Conservation (phyloP, 176 grass and related monocot species). For the Chloris gayana region DNA sequence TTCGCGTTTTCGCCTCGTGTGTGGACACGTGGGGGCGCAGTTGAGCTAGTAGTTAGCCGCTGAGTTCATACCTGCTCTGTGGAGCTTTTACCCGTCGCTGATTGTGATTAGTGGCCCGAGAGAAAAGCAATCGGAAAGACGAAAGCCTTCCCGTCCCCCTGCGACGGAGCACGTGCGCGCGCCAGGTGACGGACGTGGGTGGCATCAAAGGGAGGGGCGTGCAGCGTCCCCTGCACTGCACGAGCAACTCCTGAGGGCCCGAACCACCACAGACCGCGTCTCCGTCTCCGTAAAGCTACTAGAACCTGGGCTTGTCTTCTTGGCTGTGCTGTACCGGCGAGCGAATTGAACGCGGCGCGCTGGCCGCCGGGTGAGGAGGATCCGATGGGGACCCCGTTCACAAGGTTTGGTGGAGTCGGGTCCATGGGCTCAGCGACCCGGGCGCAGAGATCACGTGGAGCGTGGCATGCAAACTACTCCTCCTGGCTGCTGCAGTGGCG, state of each 20-base stretch:
- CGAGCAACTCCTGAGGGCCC: slow-evolving; percentile 12
- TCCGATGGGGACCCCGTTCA: background rate
- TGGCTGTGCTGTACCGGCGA: background rate
- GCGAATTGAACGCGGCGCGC: background rate
- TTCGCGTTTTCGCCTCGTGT: background rate
- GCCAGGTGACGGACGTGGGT: background rate
- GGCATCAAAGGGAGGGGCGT: background rate
- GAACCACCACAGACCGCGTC: background rate
- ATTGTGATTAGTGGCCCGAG: background rate
- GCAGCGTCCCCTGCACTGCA: slow-evolving; percentile 10
- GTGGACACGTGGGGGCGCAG: background rate
- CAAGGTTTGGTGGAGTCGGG: background rate
- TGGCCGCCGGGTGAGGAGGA: background rate
- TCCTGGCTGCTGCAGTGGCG: background rate
- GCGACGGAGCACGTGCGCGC: slow-evolving; percentile 3
- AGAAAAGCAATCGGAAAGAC: slow-evolving; percentile 17
- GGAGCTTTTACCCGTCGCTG: background rate
- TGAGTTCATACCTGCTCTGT: background rate
- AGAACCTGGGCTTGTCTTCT: background rate
- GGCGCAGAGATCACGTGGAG: slow-evolving; percentile 1
- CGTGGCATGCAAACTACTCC: slow-evolving; percentile 9
- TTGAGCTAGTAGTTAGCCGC: background rate
- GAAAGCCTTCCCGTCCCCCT: background rate
- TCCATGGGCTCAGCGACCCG: background rate
- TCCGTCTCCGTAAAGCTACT: slow-evolving; percentile 23